Percentiles rank a stretch among this genome's conserved stretches.
phyloP scores from a whole-genome alignment of 2,329 filamentous ascomycete genomes.

The Pseudogymnoascus sp. region DNA sequence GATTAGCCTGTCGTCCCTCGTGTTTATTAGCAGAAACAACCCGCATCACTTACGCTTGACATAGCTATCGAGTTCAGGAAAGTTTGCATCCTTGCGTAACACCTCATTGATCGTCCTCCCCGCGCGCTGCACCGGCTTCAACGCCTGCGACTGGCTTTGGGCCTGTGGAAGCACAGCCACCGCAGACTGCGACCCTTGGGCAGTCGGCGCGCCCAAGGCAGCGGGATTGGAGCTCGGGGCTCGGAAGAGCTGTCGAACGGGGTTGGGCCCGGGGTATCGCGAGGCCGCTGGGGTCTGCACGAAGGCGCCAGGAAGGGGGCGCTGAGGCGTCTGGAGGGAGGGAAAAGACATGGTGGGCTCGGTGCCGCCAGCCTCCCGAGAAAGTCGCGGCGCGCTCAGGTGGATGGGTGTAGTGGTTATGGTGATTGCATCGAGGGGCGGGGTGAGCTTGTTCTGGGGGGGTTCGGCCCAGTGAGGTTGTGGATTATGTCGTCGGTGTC shows the following conservation, averaged over 20 bases:
- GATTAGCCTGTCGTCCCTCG: slow-evolving; percentile 23
- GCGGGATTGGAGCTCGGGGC: slow-evolving; percentile 23
- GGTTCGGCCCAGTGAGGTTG: slow-evolving; percentile 7
- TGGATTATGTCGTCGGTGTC: slow-evolving; percentile 1
- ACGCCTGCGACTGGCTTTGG: slow-evolving; percentile 41
- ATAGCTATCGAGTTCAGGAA: slow-evolving; percentile 84
- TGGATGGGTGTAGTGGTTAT: slow-evolving; percentile 2
- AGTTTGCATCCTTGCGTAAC: slow-evolving; percentile 69
- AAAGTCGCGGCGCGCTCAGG: slow-evolving; percentile 9
- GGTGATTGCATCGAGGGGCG: slow-evolving; percentile 1
- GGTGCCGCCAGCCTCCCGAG: slow-evolving; percentile 7
- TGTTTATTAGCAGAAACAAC: slow-evolving; percentile 7
- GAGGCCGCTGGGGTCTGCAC: slow-evolving; percentile 64
- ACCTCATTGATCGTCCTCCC: slow-evolving; percentile 77
- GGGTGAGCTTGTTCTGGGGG: neutral
- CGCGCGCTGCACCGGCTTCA: slow-evolving; percentile 71
- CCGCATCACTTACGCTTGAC: slow-evolving; percentile 65
- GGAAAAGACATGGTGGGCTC: slow-evolving; percentile 13
- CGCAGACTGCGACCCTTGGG: slow-evolving; percentile 15
- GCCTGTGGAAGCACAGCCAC: slow-evolving; percentile 31
- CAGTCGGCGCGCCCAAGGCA: slow-evolving; percentile 23
- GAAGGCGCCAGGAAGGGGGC: slow-evolving; percentile 69
- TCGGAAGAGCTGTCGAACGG: slow-evolving; percentile 46
- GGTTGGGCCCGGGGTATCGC: slow-evolving; percentile 43
- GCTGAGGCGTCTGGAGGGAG: slow-evolving; percentile 54